Evolutionary conservation across 2,329 filamentous ascomycete genomes (phyloP).

Genomic region (Coniochaeta pulveracea): DNA sequence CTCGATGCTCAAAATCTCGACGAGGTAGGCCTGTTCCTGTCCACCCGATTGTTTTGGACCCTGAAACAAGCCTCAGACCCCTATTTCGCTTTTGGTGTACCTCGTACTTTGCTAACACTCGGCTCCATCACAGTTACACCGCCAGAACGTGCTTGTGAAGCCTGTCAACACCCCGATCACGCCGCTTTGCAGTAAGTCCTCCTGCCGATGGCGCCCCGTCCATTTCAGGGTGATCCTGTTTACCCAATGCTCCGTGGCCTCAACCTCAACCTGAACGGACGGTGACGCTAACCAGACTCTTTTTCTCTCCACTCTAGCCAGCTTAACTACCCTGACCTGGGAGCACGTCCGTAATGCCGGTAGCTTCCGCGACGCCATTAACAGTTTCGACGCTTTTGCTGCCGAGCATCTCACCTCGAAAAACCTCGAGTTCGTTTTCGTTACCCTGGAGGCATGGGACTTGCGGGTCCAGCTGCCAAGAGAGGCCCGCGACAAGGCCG

Average conservation of each 20-base stretch:
- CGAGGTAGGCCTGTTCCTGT: constrained; percentile 52
- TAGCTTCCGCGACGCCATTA: constrained; percentile 93
- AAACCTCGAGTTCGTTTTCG: constrained; percentile 94
- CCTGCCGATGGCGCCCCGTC: too few relatives aligned
- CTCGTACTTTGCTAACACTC: constrained; percentile 10
- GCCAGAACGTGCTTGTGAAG: constrained; percentile 94
- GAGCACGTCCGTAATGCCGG: constrained; percentile 97
- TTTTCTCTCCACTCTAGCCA: constrained; percentile 54
- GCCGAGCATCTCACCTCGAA: constrained; percentile 83
- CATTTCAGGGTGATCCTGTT: constrained; percentile 3
- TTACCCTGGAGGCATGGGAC: constrained; percentile 97
- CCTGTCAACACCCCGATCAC: constrained; percentile 98
- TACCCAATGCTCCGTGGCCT: constrained; percentile 7
- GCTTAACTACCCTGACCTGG: constrained; percentile 95
- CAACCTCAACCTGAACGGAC: constrained; percentile 6
- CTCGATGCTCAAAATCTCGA: constrained; percentile 85
- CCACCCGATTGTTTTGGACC: too few relatives aligned
- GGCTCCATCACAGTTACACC: constrained; percentile 57
- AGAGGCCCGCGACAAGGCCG: constrained; percentile 95
- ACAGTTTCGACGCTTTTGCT: constrained; percentile 87
- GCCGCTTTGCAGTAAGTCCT: constrained; percentile 90
- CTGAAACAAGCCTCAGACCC: constrained; percentile 8
- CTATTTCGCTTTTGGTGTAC: too few relatives aligned
- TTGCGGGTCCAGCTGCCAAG: constrained; percentile 93
- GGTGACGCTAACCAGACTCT: constrained; percentile 9